Evolutionary conservation across 768 basidiomycete species (phyloP), one percentile per base, ranked within the genome.

Genomic region (Boletellus emodensis): DNA sequence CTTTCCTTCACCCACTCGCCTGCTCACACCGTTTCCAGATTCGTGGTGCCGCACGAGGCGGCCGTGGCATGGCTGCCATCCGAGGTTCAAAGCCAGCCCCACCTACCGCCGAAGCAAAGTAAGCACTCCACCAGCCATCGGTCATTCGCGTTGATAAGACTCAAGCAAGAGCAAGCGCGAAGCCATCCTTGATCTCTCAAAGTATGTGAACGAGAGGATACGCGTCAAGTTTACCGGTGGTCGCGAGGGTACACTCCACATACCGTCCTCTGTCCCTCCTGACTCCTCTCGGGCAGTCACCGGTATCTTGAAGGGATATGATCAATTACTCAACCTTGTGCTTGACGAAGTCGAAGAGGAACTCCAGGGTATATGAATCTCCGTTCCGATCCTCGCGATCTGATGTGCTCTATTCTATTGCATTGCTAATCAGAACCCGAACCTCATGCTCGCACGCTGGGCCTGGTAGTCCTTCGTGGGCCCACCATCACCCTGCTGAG

Each of bases 191-290:
- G 94, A 97, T 68, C 83, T 98, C 30, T 83, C 89, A 43, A 94
- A 95, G 69, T 98, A 96, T 61, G 87, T 88, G 46, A 90, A 95
- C 68, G 85, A 94, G 69, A 80, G 83, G 54, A 90, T 99, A 64
- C 75, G 92, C 49, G 94, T 98, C 63, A 97, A 96, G 71, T 98
- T 99, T 65, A 92, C 92, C n/a, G 96, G 96, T 39, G 95, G 95
- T 35, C 75, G 96, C 36, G 94, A 99, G 81, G 94, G 94, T 90
- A 53, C 44, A 52, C 61, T 61, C 4, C 2, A 12, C 12, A 4
- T 14, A 8, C 20, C 18, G 14, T n/a, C 37, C 12, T 10, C 13
- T 49, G 35, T 35, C 3, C 35, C n/a, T n/a, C 4, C 38, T 48
- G 30, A 56, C 42, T 20, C 22, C 13, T 36, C 14, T 32, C 32